Evolutionary conservation across 306 rosid species (phyloP), one percentile per base, ranked within the genome.

Genomic region (Alnus rubra): DNA sequence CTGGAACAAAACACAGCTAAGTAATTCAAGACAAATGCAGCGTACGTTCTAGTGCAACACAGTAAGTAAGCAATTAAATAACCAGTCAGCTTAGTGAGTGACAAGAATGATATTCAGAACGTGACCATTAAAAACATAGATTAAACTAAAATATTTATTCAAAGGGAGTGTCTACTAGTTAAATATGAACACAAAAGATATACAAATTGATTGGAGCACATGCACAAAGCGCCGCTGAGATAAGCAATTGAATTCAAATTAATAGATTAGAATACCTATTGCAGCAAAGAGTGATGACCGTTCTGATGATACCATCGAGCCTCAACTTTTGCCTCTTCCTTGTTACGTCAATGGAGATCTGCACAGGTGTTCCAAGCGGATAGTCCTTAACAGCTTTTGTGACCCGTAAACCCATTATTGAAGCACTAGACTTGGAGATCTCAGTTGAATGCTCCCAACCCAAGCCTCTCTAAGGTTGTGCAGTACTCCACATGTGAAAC

Each of bases 401-500:
- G 71, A 92, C 82, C 35, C 98, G 91, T 79, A 95, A 81, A 35
- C 98, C 98, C 98, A 90, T 92, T 31, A 76, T 62, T 33, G 97
- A 89, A 68, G 98, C 98, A 81, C 83, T 86, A 51, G 86, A 79
- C 85, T 91, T 95, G 0, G 97, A 89, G 30, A 88, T 77, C 69
- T 88, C 89, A 56, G 90, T 86, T 5, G 98, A 92, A 81, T 91
- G 89, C 3, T 68, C 86, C 96, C 35, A 95, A 80, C 39, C 97
- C 98, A 78, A 94, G 88, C 74, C 98, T 91, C 91, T 94, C 98
- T 81, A 94, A 88, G 78, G 98, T 92, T 59, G 97, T 92, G 87
- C 98, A 94, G 58, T 91, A 94, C 76, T 94, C 98, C 64, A 91
- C 31, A 73, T 94, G 98, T 33, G 86, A 74, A 74, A 82, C 63